Percentiles rank a stretch among this genome's conserved stretches.
These are phyloP conservation scores for Claviceps purpurea DNA, from an alignment of 2,329 filamentous ascomycete species.

Conservation along the genomic window DNA sequence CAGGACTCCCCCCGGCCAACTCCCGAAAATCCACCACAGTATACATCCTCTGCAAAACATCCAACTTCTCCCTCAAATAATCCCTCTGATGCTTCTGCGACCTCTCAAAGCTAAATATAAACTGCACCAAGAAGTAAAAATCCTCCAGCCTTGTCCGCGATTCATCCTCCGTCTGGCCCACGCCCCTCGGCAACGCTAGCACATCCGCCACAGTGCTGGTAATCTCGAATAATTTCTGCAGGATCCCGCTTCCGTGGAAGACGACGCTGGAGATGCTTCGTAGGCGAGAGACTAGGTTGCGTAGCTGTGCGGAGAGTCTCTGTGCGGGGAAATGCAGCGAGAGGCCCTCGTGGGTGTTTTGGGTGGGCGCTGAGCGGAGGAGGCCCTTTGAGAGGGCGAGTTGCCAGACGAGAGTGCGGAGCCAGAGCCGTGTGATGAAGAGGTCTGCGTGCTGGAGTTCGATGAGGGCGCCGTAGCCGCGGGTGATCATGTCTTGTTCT, in stretches of 20 bases:
- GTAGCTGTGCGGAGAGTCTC: conserved; percentile 25
- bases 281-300: conserved; percentile 22
- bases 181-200: conserved; percentile 34
- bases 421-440: conserved; percentile 27
- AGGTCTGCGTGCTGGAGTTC: conserved; percentile 28
- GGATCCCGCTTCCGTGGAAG: conserved; percentile 41
- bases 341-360: conserved; percentile 22
- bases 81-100: conserved; percentile 31
- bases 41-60: conserved; percentile 19
- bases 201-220: conserved; percentile 47
- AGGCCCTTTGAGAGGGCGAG: conserved; percentile 26
- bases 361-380: conserved; percentile 20
- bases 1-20: conserved; percentile 14
- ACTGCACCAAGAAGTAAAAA: conserved; percentile 37
- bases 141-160: conserved; percentile 36
- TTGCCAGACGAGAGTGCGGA: conserved; percentile 29
- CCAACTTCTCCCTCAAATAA: conserved; percentile 26
- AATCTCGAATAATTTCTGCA: conserved; percentile 47
- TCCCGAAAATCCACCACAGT: conserved; percentile 16
- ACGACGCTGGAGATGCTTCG: conserved; percentile 30
- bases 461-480: conserved; percentile 16
- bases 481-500: conserved; percentile 13
- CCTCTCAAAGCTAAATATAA: conserved; percentile 34
- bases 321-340: conserved; percentile 26
- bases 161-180: conserved; percentile 25